Conservation (phyloP, 2,329 filamentous ascomycete genomes). For the Talaromyces atroroseus region DNA sequence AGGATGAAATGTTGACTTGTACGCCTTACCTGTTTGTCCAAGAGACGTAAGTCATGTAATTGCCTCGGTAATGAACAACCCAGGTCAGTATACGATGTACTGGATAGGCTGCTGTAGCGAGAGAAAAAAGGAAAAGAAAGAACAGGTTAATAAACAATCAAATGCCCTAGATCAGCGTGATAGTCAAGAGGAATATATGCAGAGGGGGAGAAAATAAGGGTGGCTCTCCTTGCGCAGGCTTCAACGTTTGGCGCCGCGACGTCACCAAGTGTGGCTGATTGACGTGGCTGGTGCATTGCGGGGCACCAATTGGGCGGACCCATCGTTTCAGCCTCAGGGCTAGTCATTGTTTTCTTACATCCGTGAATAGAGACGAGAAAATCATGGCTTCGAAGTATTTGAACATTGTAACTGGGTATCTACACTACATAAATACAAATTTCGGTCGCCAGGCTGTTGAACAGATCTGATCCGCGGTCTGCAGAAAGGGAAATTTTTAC, state of each 20-base stretch:
- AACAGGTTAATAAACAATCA: neutral
- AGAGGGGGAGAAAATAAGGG: neutral
- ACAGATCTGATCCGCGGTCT: neutral
- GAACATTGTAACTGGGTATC: conserved; percentile 11
- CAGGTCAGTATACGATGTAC: neutral
- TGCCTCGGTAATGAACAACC: neutral
- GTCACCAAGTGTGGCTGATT: conserved; percentile 2
- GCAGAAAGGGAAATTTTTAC: neutral
- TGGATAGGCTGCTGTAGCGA: neutral
- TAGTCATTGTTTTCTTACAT: neutral
- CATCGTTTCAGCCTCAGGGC: neutral
- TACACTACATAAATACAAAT: conserved; percentile 15
- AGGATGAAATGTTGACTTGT: neutral
- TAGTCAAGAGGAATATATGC: neutral
- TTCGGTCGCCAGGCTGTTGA: neutral
- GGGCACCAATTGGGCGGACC: neutral
- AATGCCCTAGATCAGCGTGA: neutral
- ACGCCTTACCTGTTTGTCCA: neutral
- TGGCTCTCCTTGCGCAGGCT: neutral
- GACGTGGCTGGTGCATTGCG: conserved; percentile 1
- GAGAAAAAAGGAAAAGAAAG: neutral
- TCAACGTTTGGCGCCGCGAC: neutral
- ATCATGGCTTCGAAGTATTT: neutral
- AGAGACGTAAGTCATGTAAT: neutral
- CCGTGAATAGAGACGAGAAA: neutral